Base-by-base conservation (phyloP, 2,329 filamentous ascomycete species). In the Mycogone perniciosa region DNA sequence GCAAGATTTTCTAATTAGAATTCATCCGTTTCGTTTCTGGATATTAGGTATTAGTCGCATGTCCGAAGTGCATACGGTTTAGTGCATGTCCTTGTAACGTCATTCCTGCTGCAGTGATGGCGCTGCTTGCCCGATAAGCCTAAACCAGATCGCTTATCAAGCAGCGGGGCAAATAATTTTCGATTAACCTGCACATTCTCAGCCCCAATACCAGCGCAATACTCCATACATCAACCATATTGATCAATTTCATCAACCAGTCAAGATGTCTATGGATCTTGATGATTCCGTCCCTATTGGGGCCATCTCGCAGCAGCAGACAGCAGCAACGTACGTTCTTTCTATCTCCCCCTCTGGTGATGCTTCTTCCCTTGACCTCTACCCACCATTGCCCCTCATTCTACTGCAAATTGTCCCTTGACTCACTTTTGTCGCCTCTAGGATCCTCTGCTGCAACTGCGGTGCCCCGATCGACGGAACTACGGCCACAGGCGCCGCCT, bases 361-460 rank as follows among this genome's bases (percentile, higher is more conserved):
- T 20, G 20, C 20, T 20, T 20, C 20, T 20, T 20, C 20, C 20
- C 20, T 20, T 20, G 20, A 20, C 3, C 20, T 20, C 20, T 20
- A 20, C 20, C 20, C 20, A 20, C 20, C 20, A 20, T 20, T 20
- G 20, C 20, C 20, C 20, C 20, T 20, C 20, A 20, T 20, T 29
- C 31, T 31, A 31, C 44, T 26, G 27, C 31, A 13, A 10, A 33
- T 48, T 9, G 7, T 34, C 26, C 3, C 29, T 48, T 49, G 42
- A 44, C 46, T 42, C n/a, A 35, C n/a, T 13, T 30, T 27, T 37
- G 33, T 41, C 20, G 45, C 34, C 26, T 46, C 13, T 50, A 70
- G 67, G 44, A 96, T 97, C 65, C 86, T 99, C 52, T 99, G 93
- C 72, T 96, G 89, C 76, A 96, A 97, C 77, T 99, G 93, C 70